Conservation (phyloP, 306 rosid species). For the Glycine tomentella region DNA sequence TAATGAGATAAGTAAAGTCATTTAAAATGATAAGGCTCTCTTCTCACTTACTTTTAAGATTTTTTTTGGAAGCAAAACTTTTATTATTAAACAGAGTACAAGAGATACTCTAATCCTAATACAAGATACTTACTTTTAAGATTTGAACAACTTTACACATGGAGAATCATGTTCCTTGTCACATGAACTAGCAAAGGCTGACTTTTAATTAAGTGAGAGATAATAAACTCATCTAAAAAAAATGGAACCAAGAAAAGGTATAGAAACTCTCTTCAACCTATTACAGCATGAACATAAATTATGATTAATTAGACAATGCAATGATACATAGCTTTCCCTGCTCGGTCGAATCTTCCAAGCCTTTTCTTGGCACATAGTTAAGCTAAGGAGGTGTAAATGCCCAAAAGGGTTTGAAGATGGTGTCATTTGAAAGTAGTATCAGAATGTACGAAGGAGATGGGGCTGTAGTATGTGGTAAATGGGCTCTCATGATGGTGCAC, state of each 20-base stretch:
- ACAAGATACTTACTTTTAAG: background rate
- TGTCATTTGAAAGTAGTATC: constrained; percentile 13
- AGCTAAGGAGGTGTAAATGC: background rate
- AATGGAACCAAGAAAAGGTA: background rate
- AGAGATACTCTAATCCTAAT: background rate
- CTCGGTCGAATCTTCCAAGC: background rate
- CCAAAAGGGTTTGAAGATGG: background rate
- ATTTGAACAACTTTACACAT: background rate
- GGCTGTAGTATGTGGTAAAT: constrained; percentile 44
- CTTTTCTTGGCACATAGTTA: background rate
- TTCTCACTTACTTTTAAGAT: background rate
- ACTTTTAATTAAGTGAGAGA: background rate
- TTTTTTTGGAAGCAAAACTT: background rate
- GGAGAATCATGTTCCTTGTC: background rate
- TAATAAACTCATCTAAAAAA: background rate
- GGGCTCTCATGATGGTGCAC: constrained; percentile 83
- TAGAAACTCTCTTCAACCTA: background rate
- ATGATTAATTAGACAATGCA: background rate
- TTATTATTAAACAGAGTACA: background rate
- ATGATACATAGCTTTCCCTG: background rate
- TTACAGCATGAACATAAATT: background rate
- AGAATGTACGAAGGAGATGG: constrained; percentile 40
- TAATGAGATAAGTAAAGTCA: background rate
- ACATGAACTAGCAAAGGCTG: background rate
- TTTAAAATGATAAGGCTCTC: background rate